phyloP scores from a whole-genome alignment of 768 basidiomycete species.

The Tricholoma flavovirens region DNA sequence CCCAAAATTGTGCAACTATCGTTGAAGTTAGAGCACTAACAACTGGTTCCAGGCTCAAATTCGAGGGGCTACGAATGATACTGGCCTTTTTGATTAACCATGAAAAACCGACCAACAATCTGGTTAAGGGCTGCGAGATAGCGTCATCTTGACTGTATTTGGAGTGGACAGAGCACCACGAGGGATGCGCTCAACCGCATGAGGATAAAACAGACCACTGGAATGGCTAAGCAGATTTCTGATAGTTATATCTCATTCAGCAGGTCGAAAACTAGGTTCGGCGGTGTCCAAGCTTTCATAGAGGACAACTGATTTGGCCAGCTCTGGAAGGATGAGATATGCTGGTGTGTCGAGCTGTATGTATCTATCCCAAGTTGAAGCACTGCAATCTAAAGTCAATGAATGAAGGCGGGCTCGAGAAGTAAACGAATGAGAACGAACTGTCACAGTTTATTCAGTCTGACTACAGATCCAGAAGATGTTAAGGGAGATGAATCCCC shows the following conservation, averaged over 20 bases:
- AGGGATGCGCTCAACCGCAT: background rate
- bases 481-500: conserved; percentile 22
- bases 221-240: conserved; percentile 20
- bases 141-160: conserved; percentile 15
- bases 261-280: conserved; percentile 3
- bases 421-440: conserved; percentile 10
- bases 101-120: background rate
- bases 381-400: conserved; percentile 23
- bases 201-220: conserved; percentile 18
- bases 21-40: conserved; percentile 7
- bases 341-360: conserved; percentile 26
- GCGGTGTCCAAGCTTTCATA: background rate
- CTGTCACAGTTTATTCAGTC: conserved; percentile 29
- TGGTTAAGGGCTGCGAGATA: conserved; percentile 11
- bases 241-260: conserved; percentile 14
- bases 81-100: conserved; percentile 11
- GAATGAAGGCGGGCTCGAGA: background rate
- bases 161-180: conserved; percentile 4
- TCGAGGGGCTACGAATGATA: conserved; percentile 18
- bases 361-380: conserved; percentile 30
- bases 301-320: conserved; percentile 20
- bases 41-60: conserved; percentile 26
- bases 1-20: background rate
- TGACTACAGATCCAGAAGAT: conserved; percentile 35
- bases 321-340: conserved; percentile 22